These are phyloP conservation scores for Raphanus sativus DNA, from an alignment of 345 rosid species.

Conservation along the genomic window DNA sequence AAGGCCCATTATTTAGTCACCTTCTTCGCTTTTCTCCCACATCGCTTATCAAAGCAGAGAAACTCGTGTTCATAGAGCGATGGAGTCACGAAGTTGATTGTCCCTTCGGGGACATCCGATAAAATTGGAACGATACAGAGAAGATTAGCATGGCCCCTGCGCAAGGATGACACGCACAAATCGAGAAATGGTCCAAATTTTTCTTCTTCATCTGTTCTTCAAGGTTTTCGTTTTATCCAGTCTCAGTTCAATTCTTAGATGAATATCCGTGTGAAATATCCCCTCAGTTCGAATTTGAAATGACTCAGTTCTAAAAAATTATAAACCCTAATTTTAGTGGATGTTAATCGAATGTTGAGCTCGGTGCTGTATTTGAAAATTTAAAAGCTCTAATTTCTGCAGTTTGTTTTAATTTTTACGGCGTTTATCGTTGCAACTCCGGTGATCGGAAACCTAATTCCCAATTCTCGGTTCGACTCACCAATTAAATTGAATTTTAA, in stretches of 20 bases:
- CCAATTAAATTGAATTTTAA: not conserved
- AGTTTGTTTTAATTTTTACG: not conserved
- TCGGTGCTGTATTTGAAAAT: not conserved
- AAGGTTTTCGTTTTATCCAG: not conserved
- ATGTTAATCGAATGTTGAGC: not conserved
- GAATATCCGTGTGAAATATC: not conserved
- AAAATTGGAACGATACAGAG: constrained; percentile 12
- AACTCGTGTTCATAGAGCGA: not conserved
- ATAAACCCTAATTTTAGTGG: not conserved
- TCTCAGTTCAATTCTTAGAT: not conserved
- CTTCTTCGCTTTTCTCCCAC: not conserved
- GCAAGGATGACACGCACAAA: not conserved
- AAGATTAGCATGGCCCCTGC: constrained; percentile 10
- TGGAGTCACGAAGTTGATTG: not conserved
- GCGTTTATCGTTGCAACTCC: not conserved
- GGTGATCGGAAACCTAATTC: constrained; percentile 5
- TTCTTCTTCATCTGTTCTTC: not conserved
- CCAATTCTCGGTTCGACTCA: not conserved
- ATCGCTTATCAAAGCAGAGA: not conserved
- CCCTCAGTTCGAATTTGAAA: not conserved
- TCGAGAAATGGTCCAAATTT: not conserved
- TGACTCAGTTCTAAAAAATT: not conserved
- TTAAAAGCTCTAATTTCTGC: not conserved
- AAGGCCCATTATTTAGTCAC: not conserved
- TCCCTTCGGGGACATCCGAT: constrained; percentile 1